A percentile compares a stretch with the other conserved stretches of the same genome.
phyloP scores from a whole-genome alignment of 2,329 filamentous ascomycete species.

The Didymellaceae sp. region DNA sequence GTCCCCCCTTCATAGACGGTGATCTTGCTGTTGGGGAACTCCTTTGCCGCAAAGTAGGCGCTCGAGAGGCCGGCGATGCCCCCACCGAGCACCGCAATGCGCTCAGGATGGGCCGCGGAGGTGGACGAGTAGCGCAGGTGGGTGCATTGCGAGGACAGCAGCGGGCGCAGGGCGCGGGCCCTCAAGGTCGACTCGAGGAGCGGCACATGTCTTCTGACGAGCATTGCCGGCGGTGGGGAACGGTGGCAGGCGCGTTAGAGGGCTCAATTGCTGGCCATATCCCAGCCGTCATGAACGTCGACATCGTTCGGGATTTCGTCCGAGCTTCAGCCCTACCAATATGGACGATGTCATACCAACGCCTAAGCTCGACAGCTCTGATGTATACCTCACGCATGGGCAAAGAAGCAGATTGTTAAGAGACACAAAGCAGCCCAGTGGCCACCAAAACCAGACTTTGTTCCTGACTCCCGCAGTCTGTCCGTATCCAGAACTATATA shows the following conservation, averaged over 20 bases:
- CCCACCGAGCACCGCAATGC: slow-evolving; percentile 59
- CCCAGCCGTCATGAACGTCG: slow-evolving; percentile 19
- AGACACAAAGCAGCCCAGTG: slow-evolving; percentile 23
- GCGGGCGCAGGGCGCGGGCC: slow-evolving; percentile 28
- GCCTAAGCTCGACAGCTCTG: background rate
- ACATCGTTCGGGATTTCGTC: slow-evolving; percentile 14
- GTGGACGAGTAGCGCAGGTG: slow-evolving; percentile 27
- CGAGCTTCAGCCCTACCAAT: slow-evolving; percentile 26
- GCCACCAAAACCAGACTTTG: slow-evolving; percentile 19
- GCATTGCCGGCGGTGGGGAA: slow-evolving; percentile 44
- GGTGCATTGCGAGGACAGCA: slow-evolving; percentile 24
- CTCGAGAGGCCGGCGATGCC: slow-evolving; percentile 60
- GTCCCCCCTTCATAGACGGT: slow-evolving; percentile 79
- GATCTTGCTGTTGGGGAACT: slow-evolving; percentile 72
- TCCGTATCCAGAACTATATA: slow-evolving; percentile 29
- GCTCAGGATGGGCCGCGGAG: slow-evolving; percentile 36
- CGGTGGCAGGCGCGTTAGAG: slow-evolving; percentile 13
- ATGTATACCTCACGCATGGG: background rate
- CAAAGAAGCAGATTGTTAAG: slow-evolving; percentile 1
- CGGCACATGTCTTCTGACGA: slow-evolving; percentile 44
- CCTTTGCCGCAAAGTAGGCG: slow-evolving; percentile 73
- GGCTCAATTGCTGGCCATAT: slow-evolving; percentile 20
- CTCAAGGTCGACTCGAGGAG: slow-evolving; percentile 43
- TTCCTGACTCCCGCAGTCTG: slow-evolving; percentile 7
- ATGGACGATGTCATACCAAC: slow-evolving; percentile 5